Conservation (phyloP, 176 grass and related monocot genomes). For the Saccharum officinarum region DNA sequence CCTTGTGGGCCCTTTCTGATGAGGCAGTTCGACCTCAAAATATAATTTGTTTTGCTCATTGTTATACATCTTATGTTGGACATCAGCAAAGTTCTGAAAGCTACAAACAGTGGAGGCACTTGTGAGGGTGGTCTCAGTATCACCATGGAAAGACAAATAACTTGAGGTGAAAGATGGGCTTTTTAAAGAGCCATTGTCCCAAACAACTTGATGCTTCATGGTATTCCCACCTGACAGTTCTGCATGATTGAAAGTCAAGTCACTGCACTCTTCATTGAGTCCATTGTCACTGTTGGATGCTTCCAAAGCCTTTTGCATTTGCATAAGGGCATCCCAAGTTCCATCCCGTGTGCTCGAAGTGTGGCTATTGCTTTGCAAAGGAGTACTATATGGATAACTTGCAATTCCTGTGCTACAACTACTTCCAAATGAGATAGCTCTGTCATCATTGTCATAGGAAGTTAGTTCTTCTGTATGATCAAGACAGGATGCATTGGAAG, state of each 20-base stretch:
- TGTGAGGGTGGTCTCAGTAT: constrained; percentile 40
- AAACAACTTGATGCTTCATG: constrained; percentile 41
- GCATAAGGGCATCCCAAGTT: constrained; percentile 56
- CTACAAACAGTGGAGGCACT: constrained; percentile 30
- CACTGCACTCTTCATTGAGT: constrained; percentile 55
- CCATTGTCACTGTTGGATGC: constrained; percentile 41
- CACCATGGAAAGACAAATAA: constrained; percentile 45
- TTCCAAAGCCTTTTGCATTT: constrained; percentile 55
- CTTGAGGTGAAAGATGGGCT: constrained; percentile 62
- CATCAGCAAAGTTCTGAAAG: constrained; percentile 36
- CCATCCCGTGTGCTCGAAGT: constrained; percentile 33
- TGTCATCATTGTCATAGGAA: constrained; percentile 43
- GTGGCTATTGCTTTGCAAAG: constrained; percentile 48
- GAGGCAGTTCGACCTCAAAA: constrained; percentile 23
- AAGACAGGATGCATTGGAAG: constrained; percentile 43
- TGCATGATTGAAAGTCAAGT: constrained; percentile 53
- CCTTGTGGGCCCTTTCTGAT: constrained; percentile 21
- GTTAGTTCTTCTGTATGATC: constrained; percentile 55
- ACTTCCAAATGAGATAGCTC: constrained; percentile 51
- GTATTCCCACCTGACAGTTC: constrained; percentile 49
- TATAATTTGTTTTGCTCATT: constrained; percentile 37
- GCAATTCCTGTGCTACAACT: constrained; percentile 42
- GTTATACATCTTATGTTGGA: constrained; percentile 25
- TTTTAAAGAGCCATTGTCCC: constrained; percentile 51
- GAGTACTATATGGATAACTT: constrained; percentile 30